Conservation (phyloP, 2,329 filamentous ascomycete genomes). For the Claviceps spartinae region DNA sequence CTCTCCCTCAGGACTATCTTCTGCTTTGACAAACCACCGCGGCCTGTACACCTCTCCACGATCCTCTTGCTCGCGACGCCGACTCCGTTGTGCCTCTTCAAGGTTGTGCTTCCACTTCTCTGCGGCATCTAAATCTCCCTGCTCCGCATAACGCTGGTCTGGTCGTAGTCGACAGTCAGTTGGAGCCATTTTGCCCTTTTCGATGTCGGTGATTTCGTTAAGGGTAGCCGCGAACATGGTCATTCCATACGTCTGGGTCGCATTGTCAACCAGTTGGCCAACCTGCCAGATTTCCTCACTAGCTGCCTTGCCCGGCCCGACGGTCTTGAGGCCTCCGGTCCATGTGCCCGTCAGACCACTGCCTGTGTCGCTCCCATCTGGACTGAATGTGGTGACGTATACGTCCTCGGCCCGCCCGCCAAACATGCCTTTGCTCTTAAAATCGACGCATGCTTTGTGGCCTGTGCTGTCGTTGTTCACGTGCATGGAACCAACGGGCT, state of each 20-base stretch:
- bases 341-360: constrained; percentile 68
- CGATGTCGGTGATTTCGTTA: constrained; percentile 76
- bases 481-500: constrained; percentile 83
- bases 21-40: constrained; percentile 69
- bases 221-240: constrained; percentile 74
- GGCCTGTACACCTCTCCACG: constrained; percentile 59
- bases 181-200: constrained; percentile 58
- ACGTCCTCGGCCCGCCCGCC: constrained; percentile 89
- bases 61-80: constrained; percentile 64
- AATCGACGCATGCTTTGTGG: constrained; percentile 72
- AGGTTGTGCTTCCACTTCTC: constrained; percentile 71
- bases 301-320: constrained; percentile 45
- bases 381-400: constrained; percentile 56
- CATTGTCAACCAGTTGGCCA: constrained; percentile 64
- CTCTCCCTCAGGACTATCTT: constrained; percentile 43
- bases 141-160: constrained; percentile 75
- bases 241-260: constrained; percentile 71
- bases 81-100: constrained; percentile 70
- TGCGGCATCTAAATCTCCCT: constrained; percentile 68
- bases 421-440: constrained; percentile 95
- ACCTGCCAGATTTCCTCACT: constrained; percentile 65
- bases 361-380: constrained; percentile 50
- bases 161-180: constrained; percentile 78
- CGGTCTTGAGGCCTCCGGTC: constrained; percentile 60
- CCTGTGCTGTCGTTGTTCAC: constrained; percentile 74